Base-by-base conservation (phyloP, 164 flowering plant genomes). In the Stephania yunnanensis region DNA sequence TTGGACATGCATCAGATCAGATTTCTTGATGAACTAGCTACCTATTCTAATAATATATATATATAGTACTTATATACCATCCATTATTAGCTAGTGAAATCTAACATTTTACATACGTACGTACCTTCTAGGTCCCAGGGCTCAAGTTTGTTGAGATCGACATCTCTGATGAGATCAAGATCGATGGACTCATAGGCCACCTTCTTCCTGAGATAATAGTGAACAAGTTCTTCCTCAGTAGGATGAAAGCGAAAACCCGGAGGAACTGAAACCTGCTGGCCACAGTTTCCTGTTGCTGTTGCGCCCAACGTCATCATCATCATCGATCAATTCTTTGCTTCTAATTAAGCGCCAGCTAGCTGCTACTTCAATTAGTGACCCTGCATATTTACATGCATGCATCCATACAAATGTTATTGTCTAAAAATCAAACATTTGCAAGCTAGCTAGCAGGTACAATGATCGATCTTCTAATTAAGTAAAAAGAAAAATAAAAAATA, bases 231-330 rank as follows among this genome's bases (percentile, higher is more conserved):
- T 78, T 93, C 98, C 19, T 93, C 98, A 1, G 98, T 93, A 3
- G 98, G 98, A 78, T 93, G 96, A 74, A 93, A 89, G 50, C 93
- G 78, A 71, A 90, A 90, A 20, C 94, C 94, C 12, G 94, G 94
- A 15, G 94, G 94, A 71, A 90, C 91, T 2, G 89, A 48, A 9
- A 86, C 70, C 52, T 83, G 83, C 44, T 36, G 42, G 3, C 42
- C 42, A 36, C 85, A 87, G 73, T 75, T 82, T 76, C 83, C 88
- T 22, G 73, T 25, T 82, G 80, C 79, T 86, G 36, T 9, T 15
- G 15, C 5, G 6, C 2, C 65, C 7, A 3, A 58, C 22, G 25
- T 10, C 15, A 50, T 58, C 22, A 6, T 17, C 65, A 7, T 13
- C 65, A 7, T 58, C n/a, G 19, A 17, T 13, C n/a, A 58, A 58